Base-by-base conservation (phyloP, 2,329 filamentous ascomycete genomes). In the Penicillium oxalicum region DNA sequence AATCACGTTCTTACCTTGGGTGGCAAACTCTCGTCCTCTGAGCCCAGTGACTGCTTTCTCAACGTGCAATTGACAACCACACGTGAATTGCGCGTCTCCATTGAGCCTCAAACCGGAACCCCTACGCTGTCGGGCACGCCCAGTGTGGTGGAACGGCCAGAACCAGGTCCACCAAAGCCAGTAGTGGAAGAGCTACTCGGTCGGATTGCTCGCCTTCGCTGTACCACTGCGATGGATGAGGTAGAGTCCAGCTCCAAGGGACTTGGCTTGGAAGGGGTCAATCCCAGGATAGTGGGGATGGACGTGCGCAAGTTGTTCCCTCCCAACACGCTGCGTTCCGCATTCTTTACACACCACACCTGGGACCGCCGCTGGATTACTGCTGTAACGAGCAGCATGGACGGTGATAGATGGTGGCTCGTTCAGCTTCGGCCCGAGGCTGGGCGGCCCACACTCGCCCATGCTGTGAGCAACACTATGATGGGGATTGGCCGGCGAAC, bases 391-490 rank as follows among this genome's bases (percentile, higher is more conserved):
- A 77, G 89, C 64, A 83, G 84, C 63, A 75, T 87, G 61, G 77
- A 78, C 60, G 87, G 88, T 45, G 87, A 93, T 63, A 78, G 78
- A 52, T 95, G 88, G 87, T 91, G 85, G 82, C 72, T 91, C 51
- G 74, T 88, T 26, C 66, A 68, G 51, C 49, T 68, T 55, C 58
- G 51, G 39, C 49, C 56, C 25, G 43, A 57, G 13, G 33, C 57
- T 33, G 36, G 53, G 36, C 52, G 55, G 35, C 44, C 63, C 36
- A 57, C 60, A 40, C 57, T 56, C 9, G 62, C 61, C 26, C 63
- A 69, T 46, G 42, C 56, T 34, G 53, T 71, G 38, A 64, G 63
- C 40, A 61, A 56, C 35, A 54, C 55, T 26, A 59, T 65, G 32
- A 48, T 63, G 32, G 52, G 57, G 13, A 42, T 48, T 25, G 52